phyloP scores from a whole-genome alignment of 192 early-diverging fungal species.

The Gigaspora rosea region DNA sequence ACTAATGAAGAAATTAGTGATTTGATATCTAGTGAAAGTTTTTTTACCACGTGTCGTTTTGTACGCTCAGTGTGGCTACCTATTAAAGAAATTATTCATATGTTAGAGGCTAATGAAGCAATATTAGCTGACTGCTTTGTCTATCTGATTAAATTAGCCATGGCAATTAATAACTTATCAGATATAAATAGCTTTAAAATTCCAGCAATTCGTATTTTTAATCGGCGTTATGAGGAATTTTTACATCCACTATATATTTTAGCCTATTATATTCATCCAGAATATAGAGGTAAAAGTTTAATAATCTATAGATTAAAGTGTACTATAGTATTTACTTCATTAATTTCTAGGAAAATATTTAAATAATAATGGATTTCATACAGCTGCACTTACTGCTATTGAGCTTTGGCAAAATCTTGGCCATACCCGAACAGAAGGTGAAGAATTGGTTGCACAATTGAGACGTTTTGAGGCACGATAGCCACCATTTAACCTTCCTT shows the following conservation, averaged over 20 bases:
- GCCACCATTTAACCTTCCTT: neutral
- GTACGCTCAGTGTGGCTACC: neutral
- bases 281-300: neutral
- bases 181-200: neutral
- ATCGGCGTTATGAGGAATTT: no score
- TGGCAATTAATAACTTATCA: neutral
- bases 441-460: neutral
- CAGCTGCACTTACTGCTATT: neutral
- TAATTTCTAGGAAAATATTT: neutral
- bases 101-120: neutral
- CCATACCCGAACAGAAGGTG: neutral
- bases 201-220: neutral
- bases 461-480: neutral
- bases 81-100: neutral
- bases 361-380: neutral
- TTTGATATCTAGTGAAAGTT: neutral
- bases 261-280: neutral
- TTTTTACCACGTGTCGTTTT: neutral
- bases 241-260: no score
- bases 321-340: neutral
- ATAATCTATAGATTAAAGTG: neutral
- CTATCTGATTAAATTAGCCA: neutral
- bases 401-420: neutral
- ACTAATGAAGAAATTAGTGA: neutral
- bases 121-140: constrained; percentile 1